These are phyloP conservation scores for Brassica hybrid DNA, from an alignment of 441 rosid genomes.

Conservation along the genomic window DNA sequence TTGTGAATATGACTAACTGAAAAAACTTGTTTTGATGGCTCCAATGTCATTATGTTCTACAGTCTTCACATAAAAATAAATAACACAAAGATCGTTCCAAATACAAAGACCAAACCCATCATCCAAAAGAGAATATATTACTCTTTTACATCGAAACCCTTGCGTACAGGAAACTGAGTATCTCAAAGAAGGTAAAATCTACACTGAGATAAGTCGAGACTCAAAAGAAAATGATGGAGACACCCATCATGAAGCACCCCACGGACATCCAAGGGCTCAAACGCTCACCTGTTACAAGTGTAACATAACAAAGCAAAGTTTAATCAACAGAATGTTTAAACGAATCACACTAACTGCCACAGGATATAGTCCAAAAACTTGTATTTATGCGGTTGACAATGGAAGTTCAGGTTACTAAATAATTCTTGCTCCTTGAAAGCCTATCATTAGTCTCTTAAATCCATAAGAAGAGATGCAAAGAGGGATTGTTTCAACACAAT, in stretches of 20 bases:
- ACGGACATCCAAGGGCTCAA: slow-evolving; percentile 91
- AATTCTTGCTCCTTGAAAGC: slow-evolving; percentile 2
- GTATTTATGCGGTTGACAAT: background rate
- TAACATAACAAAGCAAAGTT: slow-evolving; percentile 10
- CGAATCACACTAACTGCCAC: background rate
- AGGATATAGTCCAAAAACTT: background rate
- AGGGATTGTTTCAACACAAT: background rate
- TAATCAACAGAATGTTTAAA: background rate
- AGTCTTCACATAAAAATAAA: slow-evolving; percentile 28
- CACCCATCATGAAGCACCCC: slow-evolving; percentile 87
- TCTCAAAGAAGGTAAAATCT: slow-evolving; percentile 30
- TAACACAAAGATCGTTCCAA: slow-evolving; percentile 22
- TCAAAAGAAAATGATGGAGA: slow-evolving; percentile 74
- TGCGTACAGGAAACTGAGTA: slow-evolving; percentile 33
- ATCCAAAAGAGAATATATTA: slow-evolving; percentile 20
- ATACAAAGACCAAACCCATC: slow-evolving; percentile 16
- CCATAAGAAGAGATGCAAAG: background rate
- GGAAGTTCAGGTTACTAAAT: background rate
- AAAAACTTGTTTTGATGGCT: slow-evolving; percentile 1
- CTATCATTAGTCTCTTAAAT: background rate
- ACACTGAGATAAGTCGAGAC: slow-evolving; percentile 16
- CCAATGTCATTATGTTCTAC: background rate
- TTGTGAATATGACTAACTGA: background rate
- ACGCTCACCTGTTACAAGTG: slow-evolving; percentile 73
- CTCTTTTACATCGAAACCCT: slow-evolving; percentile 11